These are phyloP conservation scores for Rhynchosporium graminicola DNA, from an alignment of 2,329 filamentous ascomycete species.

Conservation along the genomic window DNA sequence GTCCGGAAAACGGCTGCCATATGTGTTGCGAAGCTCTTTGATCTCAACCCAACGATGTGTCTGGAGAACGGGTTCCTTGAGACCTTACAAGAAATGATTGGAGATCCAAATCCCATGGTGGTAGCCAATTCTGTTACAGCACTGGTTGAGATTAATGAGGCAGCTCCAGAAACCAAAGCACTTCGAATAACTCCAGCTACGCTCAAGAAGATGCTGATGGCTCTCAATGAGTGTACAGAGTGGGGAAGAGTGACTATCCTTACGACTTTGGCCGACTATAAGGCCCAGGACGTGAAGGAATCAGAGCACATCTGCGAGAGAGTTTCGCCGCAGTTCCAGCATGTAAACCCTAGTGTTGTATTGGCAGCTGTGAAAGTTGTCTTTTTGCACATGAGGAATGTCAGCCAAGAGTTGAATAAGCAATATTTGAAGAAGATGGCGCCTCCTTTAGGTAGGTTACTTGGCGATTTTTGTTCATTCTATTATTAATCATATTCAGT, in stretches of 20 bases:
- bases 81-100: conserved; percentile 90
- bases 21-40: conserved; percentile 96
- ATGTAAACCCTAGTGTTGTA: conserved; percentile 96
- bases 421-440: conserved; percentile 99
- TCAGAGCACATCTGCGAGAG: conserved; percentile 97
- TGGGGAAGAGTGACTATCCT: conserved; percentile 96
- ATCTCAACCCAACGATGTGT: conserved; percentile 88
- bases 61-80: conserved; percentile 97
- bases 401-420: conserved; percentile 75
- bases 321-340: conserved; percentile 95
- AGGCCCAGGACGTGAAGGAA: conserved; percentile 85
- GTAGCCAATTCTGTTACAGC: conserved; percentile 97
- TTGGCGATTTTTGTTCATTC: neutral
- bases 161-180: conserved; percentile 86
- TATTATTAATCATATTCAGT: conserved; percentile 54
- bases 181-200: conserved; percentile 79
- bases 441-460: conserved; percentile 76
- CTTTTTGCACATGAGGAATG: conserved; percentile 89
- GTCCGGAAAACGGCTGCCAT: conserved; percentile 98
- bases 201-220: conserved; percentile 94
- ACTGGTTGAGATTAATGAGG: conserved; percentile 85
- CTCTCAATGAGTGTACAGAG: conserved; percentile 96
- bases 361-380: conserved; percentile 97
- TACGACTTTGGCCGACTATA: conserved; percentile 85
- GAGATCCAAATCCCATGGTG: conserved; percentile 98